Evolutionary conservation across 208 protist species (phyloP).

Genomic region (Acanthamoeba pearcei): DNA sequence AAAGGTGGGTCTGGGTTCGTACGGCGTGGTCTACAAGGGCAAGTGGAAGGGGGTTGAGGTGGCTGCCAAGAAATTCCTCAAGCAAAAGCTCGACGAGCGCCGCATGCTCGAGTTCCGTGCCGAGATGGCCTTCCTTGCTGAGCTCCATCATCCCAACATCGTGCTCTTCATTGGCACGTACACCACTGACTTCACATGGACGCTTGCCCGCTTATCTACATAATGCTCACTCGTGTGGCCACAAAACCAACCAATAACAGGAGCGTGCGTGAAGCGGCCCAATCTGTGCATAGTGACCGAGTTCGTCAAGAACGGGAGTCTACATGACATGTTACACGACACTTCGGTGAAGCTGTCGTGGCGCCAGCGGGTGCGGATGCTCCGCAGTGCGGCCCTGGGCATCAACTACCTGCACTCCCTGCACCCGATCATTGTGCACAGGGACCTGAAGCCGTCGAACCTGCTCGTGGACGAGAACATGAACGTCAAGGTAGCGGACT

Average conservation of each 20-base stretch:
- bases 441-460: too few relatives aligned
- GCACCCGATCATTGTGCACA: background rate
- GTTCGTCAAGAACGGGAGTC: slow-evolving; percentile 78
- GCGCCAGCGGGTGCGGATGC: background rate
- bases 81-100: too few relatives aligned
- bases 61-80: too few relatives aligned
- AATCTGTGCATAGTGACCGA: slow-evolving; percentile 85
- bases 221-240: too few relatives aligned
- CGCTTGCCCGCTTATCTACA: too few relatives aligned
- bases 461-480: too few relatives aligned
- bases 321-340: slow-evolving; percentile 77
- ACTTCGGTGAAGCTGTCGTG: background rate
- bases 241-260: too few relatives aligned
- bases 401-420: slow-evolving; percentile 42
- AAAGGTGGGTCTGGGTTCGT: slow-evolving; percentile 1
- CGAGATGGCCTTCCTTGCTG: too few relatives aligned
- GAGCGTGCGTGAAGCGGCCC: slow-evolving; percentile 75
- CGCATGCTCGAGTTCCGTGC: too few relatives aligned
- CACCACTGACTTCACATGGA: too few relatives aligned
- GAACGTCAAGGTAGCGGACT: too few relatives aligned
- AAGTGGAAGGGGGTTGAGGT: background rate
- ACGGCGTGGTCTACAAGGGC: background rate
- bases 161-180: slow-evolving; percentile 29
- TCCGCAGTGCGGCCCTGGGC: slow-evolving; percentile 3
- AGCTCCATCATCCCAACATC: too few relatives aligned